Evolutionary conservation across 176 grass and related monocot genomes (phyloP), one percentile per base, ranked within the genome.

Genomic region (Aechmea fasciata): DNA sequence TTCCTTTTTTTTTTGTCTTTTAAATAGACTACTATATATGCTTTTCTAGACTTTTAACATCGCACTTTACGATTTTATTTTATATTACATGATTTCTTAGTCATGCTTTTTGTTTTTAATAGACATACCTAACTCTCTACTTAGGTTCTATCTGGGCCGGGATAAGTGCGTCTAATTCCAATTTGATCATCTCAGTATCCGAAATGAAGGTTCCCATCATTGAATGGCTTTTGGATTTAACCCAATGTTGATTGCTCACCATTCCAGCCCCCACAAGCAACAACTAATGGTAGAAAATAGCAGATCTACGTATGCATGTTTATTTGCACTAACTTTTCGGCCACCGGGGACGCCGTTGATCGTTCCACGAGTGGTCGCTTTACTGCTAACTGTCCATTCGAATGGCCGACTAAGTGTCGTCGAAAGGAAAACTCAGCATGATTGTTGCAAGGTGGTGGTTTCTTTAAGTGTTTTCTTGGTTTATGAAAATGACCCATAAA

Each of bases 201-300:
- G 55, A 61, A 61, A 61, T 61, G n/a, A 61, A 61, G 3, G 55
- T 61, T 22, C 55, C 55, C 10, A 61, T 61, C 55, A 18, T 61
- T 22, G 15, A 61, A 19, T 10, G 10, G 17, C 8, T 19, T 22
- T 22, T 61, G 15, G 54, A 17, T 15, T 10, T 22, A 19, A 18
- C 15, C 55, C 15, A 61, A 61, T 22, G n/a, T 22, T 61, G 55
- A 19, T 61, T 18, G 55, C 13, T 10, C 15, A 9, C 55, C 55
- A 11, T n/a, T 1, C 55, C n/a, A 61, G n/a, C 55, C 15, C 8
- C 20, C 55, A 61, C 15, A 18, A 17, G 14, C 7, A 5, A 57
- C 4, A 13, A 57, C 53, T 9, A 57, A 57, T 19, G 53, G 53
- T n/a, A 57, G 18, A 6, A 13, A 57, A 57, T 57, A 19, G 14